phyloP scores from a whole-genome alignment of 164 flowering plant genomes.

The Stephania yunnanensis region DNA sequence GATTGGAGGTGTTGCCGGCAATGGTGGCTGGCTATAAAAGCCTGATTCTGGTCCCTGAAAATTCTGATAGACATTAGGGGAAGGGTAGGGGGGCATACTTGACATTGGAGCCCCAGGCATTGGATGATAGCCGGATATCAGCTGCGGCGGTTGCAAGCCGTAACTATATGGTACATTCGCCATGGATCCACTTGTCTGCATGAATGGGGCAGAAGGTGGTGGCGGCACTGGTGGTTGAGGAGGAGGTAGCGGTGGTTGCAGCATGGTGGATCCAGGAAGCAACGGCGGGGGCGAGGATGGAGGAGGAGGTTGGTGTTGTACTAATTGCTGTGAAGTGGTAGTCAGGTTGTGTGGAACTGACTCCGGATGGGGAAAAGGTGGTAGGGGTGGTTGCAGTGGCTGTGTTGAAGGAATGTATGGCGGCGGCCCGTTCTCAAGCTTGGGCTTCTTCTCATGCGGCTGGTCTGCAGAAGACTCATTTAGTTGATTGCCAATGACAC shows the following conservation, averaged over 20 bases:
- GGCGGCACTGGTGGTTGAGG: constrained; percentile 47
- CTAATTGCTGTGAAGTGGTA: constrained; percentile 25
- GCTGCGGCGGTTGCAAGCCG: constrained; percentile 32
- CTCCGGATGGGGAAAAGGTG: constrained; percentile 39
- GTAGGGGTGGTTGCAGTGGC: constrained; percentile 35
- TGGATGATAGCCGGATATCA: constrained; percentile 43
- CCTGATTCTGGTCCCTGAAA: constrained; percentile 58
- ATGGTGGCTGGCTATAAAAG: constrained; percentile 50
- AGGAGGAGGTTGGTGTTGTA: constrained; percentile 37
- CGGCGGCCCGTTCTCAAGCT: constrained; percentile 44
- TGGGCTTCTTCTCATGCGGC: constrained; percentile 62
- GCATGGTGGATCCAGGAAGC: constrained; percentile 18
- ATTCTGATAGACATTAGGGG: constrained; percentile 47
- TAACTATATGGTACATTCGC: constrained; percentile 39
- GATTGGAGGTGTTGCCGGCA: constrained; percentile 61
- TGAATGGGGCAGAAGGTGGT: constrained; percentile 41
- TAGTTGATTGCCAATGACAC: constrained; percentile 42
- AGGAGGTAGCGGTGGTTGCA: constrained; percentile 36
- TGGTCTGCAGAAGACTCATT: constrained; percentile 45
- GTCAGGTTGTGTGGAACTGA: constrained; percentile 29
- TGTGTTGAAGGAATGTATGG: constrained; percentile 41
- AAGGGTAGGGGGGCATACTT: constrained; percentile 34
- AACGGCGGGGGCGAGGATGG: constrained; percentile 45
- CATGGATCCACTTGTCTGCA: constrained; percentile 50
- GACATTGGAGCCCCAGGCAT: constrained; percentile 34